Evolutionary conservation across 768 basidiomycete genomes (phyloP).

Genomic region (Tricholoma matsutake): DNA sequence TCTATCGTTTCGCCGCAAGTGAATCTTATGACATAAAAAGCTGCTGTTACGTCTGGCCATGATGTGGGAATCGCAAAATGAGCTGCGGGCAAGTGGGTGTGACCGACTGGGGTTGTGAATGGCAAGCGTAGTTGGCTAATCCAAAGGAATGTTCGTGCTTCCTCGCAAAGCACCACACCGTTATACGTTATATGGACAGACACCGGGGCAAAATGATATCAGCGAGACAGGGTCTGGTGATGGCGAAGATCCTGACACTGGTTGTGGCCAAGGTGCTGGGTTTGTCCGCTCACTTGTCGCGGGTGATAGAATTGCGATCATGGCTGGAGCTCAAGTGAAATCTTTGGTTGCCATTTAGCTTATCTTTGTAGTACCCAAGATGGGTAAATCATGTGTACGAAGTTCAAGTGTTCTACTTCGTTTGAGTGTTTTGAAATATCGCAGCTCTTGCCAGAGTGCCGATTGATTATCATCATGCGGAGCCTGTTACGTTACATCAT

Average conservation of each 20-base stretch:
- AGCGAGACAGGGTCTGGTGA: slow-evolving; percentile 12
- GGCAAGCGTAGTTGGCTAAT: slow-evolving; percentile 19
- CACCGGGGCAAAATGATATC: not conserved
- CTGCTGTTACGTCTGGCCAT: not conserved
- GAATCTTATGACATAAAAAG: too few relatives aligned
- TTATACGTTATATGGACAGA: slow-evolving; percentile 22
- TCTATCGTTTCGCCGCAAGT: slow-evolving; percentile 19
- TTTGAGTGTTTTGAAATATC: slow-evolving; percentile 4
- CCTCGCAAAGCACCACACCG: slow-evolving; percentile 15
- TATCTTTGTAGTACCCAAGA: slow-evolving; percentile 25
- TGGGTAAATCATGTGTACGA: slow-evolving; percentile 24
- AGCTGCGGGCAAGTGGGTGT: not conserved
- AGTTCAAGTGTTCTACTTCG: slow-evolving; percentile 23
- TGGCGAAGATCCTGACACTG: slow-evolving; percentile 1
- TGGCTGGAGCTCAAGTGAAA: slow-evolving; percentile 27
- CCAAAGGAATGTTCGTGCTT: slow-evolving; percentile 29
- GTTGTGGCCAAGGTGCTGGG: slow-evolving; percentile 13
- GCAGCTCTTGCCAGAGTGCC: not conserved
- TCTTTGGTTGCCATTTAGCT: not conserved
- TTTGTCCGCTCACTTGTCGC: slow-evolving; percentile 18
- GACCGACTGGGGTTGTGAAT: slow-evolving; percentile 15
- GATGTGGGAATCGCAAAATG: slow-evolving; percentile 6
- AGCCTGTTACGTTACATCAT: too few relatives aligned
- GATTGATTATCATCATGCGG: not conserved
- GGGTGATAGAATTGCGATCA: slow-evolving; percentile 23